Evolutionary conservation across 768 basidiomycete genomes (phyloP).

Genomic region (Leccinum aurantiacum): DNA sequence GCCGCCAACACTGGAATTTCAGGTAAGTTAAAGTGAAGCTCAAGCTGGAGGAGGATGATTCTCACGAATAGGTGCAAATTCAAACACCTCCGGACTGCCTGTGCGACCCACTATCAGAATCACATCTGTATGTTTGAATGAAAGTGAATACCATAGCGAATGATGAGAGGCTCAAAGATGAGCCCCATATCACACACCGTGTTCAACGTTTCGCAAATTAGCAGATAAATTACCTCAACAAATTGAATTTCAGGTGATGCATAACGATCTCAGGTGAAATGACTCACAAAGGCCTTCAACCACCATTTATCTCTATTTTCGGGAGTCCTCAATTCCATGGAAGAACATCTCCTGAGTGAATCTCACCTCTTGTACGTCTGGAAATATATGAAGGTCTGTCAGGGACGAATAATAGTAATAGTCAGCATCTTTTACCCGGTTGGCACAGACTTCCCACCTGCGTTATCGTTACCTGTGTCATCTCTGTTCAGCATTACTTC

Average conservation of each 20-base stretch:
- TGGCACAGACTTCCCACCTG: slow-evolving; percentile 9
- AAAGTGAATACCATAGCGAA: slow-evolving; percentile 41
- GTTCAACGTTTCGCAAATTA: slow-evolving; percentile 51
- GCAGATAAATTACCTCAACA: slow-evolving; percentile 40
- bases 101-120: slow-evolving; percentile 28
- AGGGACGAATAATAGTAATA: not conserved
- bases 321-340: not conserved
- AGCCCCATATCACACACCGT: slow-evolving; percentile 44
- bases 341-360: not conserved
- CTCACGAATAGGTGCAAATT: slow-evolving; percentile 3
- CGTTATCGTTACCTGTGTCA: slow-evolving; percentile 2
- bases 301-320: slow-evolving; percentile 39
- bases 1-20: slow-evolving; percentile 10
- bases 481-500: slow-evolving; percentile 1
- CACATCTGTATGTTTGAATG: not conserved
- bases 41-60: not conserved
- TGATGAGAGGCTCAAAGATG: slow-evolving; percentile 48
- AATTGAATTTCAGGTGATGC: not conserved
- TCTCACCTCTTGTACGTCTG: slow-evolving; percentile 41
- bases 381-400: slow-evolving; percentile 48
- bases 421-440: not conserved
- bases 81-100: slow-evolving; percentile 10
- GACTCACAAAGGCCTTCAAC: slow-evolving; percentile 46
- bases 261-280: not conserved
- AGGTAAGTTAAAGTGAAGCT: slow-evolving; percentile 23